Percentiles rank a stretch among this genome's conserved stretches.
Conservation (phyloP, 75 land plant species). For the Larix kaempferi region DNA sequence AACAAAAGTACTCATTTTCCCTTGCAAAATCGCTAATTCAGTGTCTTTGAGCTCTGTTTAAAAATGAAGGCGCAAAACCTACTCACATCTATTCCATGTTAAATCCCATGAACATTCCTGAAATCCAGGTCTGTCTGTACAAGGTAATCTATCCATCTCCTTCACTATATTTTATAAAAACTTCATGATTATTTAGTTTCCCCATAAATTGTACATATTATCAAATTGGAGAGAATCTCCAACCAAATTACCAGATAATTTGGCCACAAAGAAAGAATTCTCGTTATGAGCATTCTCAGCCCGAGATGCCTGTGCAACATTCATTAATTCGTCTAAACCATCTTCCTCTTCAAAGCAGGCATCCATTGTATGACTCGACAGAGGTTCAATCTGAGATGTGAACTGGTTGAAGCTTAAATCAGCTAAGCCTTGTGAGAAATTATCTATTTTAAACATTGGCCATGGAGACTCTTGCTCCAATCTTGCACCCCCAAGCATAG, state of each 20-base stretch:
- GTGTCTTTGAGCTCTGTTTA: not conserved
- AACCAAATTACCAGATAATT: not conserved
- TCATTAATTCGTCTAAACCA: not conserved
- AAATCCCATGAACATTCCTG: not conserved
- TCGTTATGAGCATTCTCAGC: not conserved
- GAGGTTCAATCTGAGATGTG: not conserved
- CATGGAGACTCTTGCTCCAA: not conserved
- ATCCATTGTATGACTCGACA: not conserved
- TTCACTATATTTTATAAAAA: not conserved
- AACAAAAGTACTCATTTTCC: not conserved
- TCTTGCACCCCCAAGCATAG: not conserved
- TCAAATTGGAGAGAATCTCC: not conserved
- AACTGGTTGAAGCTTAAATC: not conserved
- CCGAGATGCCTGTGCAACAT: not conserved
- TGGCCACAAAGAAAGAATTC: not conserved
- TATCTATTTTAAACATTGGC: conserved; percentile 7
- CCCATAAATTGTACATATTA: not conserved
- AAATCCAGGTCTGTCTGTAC: not conserved
- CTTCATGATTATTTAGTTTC: not conserved
- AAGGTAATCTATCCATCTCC: conserved; percentile 1
- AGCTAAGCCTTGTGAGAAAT: not conserved
- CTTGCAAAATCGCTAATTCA: not conserved
- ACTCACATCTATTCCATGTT: not conserved
- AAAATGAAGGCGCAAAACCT: not conserved
- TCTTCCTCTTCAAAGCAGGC: not conserved